A percentile compares a stretch with the other conserved stretches of the same genome.
Evolutionary conservation across 2,329 filamentous ascomycete genomes (phyloP).

Genomic region (Colletotrichum lindemuthianum): DNA sequence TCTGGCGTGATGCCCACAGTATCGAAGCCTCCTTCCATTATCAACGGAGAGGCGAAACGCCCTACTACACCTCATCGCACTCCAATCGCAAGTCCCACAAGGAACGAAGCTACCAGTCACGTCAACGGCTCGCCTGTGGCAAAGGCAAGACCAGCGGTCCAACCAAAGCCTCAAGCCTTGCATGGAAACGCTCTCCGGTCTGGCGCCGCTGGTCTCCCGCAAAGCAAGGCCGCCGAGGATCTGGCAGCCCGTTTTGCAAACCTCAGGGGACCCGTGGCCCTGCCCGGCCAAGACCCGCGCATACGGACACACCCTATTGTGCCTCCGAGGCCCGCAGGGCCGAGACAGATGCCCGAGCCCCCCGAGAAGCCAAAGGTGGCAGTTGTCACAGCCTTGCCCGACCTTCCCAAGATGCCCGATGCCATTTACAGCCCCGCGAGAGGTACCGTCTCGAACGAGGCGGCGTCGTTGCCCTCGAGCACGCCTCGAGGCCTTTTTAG

Average conservation of each 20-base stretch:
- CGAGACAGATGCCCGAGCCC: slow-evolving; percentile 60
- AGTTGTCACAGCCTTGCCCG: slow-evolving; percentile 62
- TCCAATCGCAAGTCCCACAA: slow-evolving; percentile 34
- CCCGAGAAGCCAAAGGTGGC: slow-evolving; percentile 55
- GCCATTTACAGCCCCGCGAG: slow-evolving; percentile 83
- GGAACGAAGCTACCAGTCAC: slow-evolving; percentile 5
- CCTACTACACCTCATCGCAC: slow-evolving; percentile 31
- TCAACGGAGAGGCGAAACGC: slow-evolving; percentile 22
- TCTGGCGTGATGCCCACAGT: slow-evolving; percentile 64
- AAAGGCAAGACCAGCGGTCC: slow-evolving; percentile 59
- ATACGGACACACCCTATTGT: slow-evolving; percentile 60
- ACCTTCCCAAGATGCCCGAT: slow-evolving; percentile 75
- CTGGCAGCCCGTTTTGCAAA: slow-evolving; percentile 67
- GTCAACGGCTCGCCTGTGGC: slow-evolving; percentile 32
- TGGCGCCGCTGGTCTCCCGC: slow-evolving; percentile 41
- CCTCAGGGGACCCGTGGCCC: slow-evolving; percentile 56
- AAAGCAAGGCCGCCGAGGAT: slow-evolving; percentile 54
- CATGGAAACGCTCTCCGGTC: slow-evolving; percentile 68
- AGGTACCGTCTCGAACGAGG: slow-evolving; percentile 73
- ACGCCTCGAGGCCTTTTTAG: slow-evolving; percentile 72
- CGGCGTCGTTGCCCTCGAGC: slow-evolving; percentile 72
- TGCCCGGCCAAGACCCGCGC: slow-evolving; percentile 61
- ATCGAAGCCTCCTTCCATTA: slow-evolving; percentile 23
- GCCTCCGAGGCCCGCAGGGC: slow-evolving; percentile 53
- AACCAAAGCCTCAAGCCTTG: slow-evolving; percentile 74